A percentile compares a stretch with the other conserved stretches of the same genome.
phyloP scores from a whole-genome alignment of 164 flowering plant species.

The Umbilicus rupestris region DNA sequence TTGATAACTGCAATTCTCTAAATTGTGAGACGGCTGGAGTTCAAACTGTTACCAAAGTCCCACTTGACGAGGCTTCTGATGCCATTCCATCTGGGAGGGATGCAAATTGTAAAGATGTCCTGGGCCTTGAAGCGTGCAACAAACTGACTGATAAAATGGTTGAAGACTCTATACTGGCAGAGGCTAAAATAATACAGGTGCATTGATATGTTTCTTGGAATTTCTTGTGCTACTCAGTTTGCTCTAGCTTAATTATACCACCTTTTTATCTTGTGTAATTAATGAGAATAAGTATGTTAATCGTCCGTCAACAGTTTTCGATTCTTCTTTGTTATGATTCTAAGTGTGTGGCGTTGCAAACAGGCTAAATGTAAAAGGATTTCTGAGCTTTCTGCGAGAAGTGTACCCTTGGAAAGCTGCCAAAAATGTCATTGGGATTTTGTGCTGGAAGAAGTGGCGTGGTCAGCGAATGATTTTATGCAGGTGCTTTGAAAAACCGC shows the following conservation, averaged over 20 bases:
- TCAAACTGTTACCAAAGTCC: constrained; percentile 16
- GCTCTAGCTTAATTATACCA: too few species aligned
- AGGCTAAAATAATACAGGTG: constrained; percentile 82
- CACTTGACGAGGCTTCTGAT: constrained; percentile 21
- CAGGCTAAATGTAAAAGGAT: constrained; percentile 82
- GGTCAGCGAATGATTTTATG: constrained; percentile 97
- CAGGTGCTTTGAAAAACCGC: constrained; percentile 41
- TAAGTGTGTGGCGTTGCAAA: constrained; percentile 15
- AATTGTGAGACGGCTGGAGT: constrained; percentile 15
- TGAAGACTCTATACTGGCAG: constrained; percentile 74
- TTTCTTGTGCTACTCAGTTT: background rate
- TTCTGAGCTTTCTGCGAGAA: constrained; percentile 54
- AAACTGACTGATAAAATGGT: constrained; percentile 31
- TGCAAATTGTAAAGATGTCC: constrained; percentile 13
- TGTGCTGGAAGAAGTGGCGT: constrained; percentile 95
- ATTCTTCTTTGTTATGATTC: background rate
- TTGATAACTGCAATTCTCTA: constrained; percentile 15
- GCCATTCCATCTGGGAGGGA: constrained; percentile 17
- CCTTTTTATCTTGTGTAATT: background rate
- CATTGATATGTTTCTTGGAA: constrained; percentile 1
- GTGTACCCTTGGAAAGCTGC: constrained; percentile 24
- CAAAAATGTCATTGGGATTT: constrained; percentile 91
- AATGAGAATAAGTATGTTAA: background rate
- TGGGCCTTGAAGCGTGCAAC: constrained; percentile 24
- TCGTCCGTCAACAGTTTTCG: background rate